Conservation (phyloP, 768 basidiomycete genomes). For the Calocera viscosa region DNA sequence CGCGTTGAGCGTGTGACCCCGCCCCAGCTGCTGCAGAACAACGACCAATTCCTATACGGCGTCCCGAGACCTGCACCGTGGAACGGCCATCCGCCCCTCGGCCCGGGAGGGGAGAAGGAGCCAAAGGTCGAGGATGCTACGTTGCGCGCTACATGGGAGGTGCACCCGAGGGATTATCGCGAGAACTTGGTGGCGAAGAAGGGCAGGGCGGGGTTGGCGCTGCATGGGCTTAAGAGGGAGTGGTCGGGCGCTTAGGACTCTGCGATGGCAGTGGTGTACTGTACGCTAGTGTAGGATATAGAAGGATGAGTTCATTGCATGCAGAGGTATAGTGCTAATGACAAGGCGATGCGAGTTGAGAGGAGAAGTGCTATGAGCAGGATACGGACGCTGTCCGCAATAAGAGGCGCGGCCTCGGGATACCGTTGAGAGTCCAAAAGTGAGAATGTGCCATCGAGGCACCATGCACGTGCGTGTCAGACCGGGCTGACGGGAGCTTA, state of each 20-base stretch:
- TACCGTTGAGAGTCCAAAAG: neutral
- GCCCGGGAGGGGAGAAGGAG: neutral
- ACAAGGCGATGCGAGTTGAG: too few species aligned
- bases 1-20: neutral
- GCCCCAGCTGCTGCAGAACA: neutral
- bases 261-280: too few species aligned
- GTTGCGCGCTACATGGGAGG: neutral
- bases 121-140: neutral
- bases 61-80: neutral
- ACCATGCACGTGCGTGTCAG: neutral
- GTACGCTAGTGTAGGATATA: too few species aligned
- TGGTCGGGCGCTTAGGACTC: neutral
- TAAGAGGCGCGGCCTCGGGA: too few species aligned
- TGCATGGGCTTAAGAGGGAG: neutral
- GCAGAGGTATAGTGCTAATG: too few species aligned
- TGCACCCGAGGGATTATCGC: neutral
- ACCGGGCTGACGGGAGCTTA: neutral
- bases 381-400: too few species aligned
- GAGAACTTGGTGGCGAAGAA: neutral
- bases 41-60: constrained; percentile 2
- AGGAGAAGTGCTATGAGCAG: too few species aligned
- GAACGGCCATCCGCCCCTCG: neutral
- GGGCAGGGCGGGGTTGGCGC: neutral
- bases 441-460: neutral
- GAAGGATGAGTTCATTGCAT: too few species aligned